phyloP scores from a whole-genome alignment of 352 stramenopile species.

The Globisporangium megalacanthum region DNA sequence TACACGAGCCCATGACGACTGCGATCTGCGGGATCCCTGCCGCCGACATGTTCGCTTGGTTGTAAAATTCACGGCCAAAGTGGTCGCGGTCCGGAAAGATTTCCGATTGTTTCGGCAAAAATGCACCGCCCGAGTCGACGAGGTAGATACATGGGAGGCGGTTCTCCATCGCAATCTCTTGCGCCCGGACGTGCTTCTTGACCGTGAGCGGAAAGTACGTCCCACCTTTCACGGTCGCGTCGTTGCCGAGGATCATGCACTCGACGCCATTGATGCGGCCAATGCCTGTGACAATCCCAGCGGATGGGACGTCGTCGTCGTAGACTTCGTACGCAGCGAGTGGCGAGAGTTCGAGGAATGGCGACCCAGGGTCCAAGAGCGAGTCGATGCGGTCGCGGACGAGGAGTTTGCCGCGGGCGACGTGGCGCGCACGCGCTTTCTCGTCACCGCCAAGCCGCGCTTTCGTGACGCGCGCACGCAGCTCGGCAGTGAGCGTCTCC shows the following conservation, averaged over 20 bases:
- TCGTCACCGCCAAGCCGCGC: conserved; percentile 63
- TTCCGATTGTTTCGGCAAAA: conserved; percentile 93
- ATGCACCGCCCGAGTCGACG: conserved; percentile 94
- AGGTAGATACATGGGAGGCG: conserved; percentile 96
- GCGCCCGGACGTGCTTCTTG: conserved; percentile 95
- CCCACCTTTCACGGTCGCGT: conserved; percentile 97
- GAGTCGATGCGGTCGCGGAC: conserved; percentile 93
- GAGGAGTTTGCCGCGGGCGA: conserved; percentile 69
- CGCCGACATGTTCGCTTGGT: conserved; percentile 96
- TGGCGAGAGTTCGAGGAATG: conserved; percentile 95
- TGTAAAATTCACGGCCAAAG: conserved; percentile 99
- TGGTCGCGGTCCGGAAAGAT: conserved; percentile 97
- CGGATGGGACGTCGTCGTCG: conserved; percentile 68
- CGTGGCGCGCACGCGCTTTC: conserved; percentile 64
- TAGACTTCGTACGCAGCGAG: conserved; percentile 88
- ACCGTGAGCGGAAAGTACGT: conserved; percentile 99
- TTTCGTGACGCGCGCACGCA: conserved; percentile 33
- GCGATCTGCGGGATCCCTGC: conserved; percentile 95
- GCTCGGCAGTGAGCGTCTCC: conserved; percentile 40
- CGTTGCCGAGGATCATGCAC: conserved; percentile 98
- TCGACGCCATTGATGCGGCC: conserved; percentile 80
- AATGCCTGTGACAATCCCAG: conserved; percentile 90
- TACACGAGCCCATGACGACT: conserved; percentile 97
- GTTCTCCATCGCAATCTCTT: conserved; percentile 96
- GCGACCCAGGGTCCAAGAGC: conserved; percentile 92